Evolutionary conservation across 768 basidiomycete genomes (phyloP).

Genomic region (Kondoa malvinella): DNA sequence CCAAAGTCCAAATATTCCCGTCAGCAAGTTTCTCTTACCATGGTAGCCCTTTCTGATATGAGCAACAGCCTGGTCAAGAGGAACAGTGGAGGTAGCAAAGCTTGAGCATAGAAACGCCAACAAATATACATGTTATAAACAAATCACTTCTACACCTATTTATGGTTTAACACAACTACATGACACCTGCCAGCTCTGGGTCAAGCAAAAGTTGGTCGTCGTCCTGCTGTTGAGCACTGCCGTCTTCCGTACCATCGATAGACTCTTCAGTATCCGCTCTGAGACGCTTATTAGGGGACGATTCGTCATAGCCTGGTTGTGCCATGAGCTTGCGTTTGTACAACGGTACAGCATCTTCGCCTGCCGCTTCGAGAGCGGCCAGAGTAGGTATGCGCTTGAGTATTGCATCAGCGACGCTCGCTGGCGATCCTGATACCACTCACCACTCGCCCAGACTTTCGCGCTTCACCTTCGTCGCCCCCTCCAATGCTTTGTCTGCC

Average conservation of each 20-base stretch:
- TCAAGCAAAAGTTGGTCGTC: no score
- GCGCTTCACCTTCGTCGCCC: conserved; percentile 10
- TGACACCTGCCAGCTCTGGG: no score
- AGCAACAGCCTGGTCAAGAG: no score
- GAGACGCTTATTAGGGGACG: not conserved
- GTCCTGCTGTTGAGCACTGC: not conserved
- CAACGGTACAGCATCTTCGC: conserved; percentile 6
- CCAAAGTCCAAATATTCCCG: no score
- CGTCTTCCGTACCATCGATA: not conserved
- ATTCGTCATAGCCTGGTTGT: not conserved
- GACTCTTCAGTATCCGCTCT: not conserved
- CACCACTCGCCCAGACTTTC: conserved; percentile 11
- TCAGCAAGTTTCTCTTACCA: no score
- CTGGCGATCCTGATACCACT: not conserved
- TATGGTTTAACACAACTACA: no score
- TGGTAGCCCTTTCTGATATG: no score
- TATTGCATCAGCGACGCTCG: not conserved
- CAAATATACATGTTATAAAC: no score
- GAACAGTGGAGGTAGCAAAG: no score
- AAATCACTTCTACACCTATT: no score
- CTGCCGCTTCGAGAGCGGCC: conserved; percentile 19
- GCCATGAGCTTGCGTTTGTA: conserved; percentile 8
- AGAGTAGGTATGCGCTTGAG: conserved; percentile 20
- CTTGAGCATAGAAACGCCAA: no score
- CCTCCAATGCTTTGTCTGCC: not conserved